These are phyloP conservation scores for Lolium multiflorum DNA, from an alignment of 176 grass and related monocot genomes.

Conservation along the genomic window DNA sequence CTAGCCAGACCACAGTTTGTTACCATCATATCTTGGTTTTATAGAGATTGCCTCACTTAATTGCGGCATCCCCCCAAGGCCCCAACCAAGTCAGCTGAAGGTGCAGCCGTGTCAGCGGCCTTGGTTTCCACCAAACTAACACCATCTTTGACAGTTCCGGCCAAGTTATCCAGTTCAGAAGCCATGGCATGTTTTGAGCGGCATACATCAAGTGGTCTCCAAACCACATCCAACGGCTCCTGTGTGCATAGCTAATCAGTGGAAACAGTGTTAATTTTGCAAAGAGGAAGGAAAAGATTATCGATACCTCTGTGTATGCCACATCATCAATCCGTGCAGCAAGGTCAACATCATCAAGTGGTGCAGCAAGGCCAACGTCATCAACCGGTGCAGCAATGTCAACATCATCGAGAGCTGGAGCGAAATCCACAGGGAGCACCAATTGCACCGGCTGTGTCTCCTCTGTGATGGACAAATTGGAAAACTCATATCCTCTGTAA, in stretches of 20 bases:
- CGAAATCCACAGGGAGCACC: background rate
- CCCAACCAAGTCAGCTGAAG: too few relatives aligned
- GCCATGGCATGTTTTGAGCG: background rate
- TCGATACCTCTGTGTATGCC: background rate
- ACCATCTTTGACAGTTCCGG: too few relatives aligned
- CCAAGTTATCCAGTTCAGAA: background rate
- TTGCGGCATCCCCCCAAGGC: too few relatives aligned
- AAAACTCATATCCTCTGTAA: background rate
- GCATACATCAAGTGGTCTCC: background rate
- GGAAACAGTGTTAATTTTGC: background rate
- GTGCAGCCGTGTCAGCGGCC: too few relatives aligned
- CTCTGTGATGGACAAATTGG: background rate
- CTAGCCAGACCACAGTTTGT: too few relatives aligned
- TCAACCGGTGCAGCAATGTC: background rate
- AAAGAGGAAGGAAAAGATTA: background rate
- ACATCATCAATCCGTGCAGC: slow-evolving; percentile 2
- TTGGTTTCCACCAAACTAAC: too few relatives aligned
- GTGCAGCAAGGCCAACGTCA: too few relatives aligned
- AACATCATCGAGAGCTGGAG: background rate
- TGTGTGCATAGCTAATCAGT: background rate
- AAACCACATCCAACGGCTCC: too few relatives aligned
- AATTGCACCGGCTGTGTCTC: background rate
- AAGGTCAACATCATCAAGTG: background rate
- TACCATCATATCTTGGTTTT: too few relatives aligned
- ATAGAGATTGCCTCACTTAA: too few relatives aligned